Percentiles rank a stretch among this genome's conserved stretches.
Conservation (phyloP, 345 rosid species). For the Eucalyptus tenuipes region DNA sequence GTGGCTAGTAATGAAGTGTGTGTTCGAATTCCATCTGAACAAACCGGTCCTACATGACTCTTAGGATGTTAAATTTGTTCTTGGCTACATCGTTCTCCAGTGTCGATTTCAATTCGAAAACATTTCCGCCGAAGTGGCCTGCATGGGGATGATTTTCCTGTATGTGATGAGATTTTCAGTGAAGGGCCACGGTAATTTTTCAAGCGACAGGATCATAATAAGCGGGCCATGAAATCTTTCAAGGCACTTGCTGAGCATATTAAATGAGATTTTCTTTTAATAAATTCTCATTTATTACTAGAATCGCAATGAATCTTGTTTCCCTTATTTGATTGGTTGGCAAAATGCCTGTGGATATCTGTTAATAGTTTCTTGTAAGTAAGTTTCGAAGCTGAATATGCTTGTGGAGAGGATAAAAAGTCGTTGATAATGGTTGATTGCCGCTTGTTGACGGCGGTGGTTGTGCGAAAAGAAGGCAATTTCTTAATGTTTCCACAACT, state of each 20-base stretch:
- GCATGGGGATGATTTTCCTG: background rate
- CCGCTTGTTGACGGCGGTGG: background rate
- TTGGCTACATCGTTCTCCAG: background rate
- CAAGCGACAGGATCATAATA: background rate
- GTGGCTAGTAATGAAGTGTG: background rate
- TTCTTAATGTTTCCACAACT: background rate
- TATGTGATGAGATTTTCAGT: background rate
- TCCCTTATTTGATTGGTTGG: background rate
- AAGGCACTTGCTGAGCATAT: background rate
- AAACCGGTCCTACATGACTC: background rate
- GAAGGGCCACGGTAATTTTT: background rate
- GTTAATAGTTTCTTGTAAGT: background rate
- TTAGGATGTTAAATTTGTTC: background rate
- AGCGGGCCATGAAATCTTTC: background rate
- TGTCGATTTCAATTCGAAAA: background rate
- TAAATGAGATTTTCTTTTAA: background rate
- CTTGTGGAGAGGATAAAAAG: background rate
- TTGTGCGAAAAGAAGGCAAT: background rate
- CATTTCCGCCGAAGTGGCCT: background rate
- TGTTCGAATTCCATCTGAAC: background rate
- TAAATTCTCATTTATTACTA: background rate
- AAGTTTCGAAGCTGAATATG: background rate
- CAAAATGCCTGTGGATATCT: background rate
- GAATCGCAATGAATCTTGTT: background rate
- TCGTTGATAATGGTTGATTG: background rate